Conservation (phyloP, 2,329 filamentous ascomycete species). For the Ceratocystis alfenasii region DNA sequence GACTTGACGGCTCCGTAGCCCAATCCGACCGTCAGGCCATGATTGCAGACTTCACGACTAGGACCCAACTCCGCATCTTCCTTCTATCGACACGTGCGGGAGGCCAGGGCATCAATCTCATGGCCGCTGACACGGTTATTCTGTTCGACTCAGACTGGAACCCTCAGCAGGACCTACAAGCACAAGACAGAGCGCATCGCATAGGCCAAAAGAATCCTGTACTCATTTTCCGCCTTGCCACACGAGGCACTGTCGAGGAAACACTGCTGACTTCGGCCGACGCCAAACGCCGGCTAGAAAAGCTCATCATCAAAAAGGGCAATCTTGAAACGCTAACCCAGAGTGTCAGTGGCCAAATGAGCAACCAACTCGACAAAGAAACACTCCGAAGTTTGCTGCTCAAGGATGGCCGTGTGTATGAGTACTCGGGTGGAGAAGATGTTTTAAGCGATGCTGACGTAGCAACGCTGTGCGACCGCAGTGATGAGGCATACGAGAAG, state of each 20-base stretch:
- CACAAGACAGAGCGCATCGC: conserved; percentile 86
- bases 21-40: conserved; percentile 59
- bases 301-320: conserved; percentile 90
- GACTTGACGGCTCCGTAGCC: conserved; percentile 79
- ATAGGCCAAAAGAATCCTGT: conserved; percentile 91
- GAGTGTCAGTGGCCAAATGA: conserved; percentile 41
- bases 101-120: conserved; percentile 89
- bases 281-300: conserved; percentile 82
- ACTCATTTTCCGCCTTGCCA: conserved; percentile 85
- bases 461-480: conserved; percentile 64
- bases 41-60: conserved; percentile 60
- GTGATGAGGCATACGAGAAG: conserved; percentile 49
- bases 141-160: conserved; percentile 87
- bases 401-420: conserved; percentile 58
- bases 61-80: conserved; percentile 60
- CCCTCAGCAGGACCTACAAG: conserved; percentile 91
- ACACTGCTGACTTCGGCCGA: conserved; percentile 76
- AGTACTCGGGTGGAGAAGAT: conserved; percentile 46
- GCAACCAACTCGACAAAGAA: conserved; percentile 48
- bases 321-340: conserved; percentile 61
- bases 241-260: conserved; percentile 85
- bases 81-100: conserved; percentile 82
- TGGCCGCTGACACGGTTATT: conserved; percentile 82
- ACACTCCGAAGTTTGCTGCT: conserved; percentile 50
- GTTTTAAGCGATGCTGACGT: conserved; percentile 64